phyloP scores from a whole-genome alignment of 768 basidiomycete species.

The Dioszegia hungarica region DNA sequence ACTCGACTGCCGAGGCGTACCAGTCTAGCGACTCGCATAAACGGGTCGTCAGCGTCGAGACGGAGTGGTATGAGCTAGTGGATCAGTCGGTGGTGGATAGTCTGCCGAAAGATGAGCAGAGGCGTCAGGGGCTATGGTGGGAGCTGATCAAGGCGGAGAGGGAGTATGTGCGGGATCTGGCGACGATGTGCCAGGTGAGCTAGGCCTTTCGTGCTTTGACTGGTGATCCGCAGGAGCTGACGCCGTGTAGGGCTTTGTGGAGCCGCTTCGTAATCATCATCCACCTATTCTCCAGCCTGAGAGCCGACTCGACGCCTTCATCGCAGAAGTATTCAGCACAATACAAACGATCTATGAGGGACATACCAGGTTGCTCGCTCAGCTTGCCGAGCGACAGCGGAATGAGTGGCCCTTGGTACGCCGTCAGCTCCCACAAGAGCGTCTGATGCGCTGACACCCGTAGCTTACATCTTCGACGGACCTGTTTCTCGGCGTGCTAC shows the following conservation, averaged over 20 bases:
- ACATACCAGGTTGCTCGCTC: constrained; percentile 23
- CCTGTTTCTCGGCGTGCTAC: constrained; percentile 26
- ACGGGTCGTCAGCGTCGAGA: constrained; percentile 10
- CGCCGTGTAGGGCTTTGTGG: constrained; percentile 36
- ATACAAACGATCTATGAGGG: constrained; percentile 24
- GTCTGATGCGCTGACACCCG: neutral
- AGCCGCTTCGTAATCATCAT: constrained; percentile 20
- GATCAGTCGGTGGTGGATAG: constrained; percentile 21
- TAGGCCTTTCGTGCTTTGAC: no score
- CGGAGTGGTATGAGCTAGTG: constrained; percentile 45
- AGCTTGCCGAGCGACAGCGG: constrained; percentile 35
- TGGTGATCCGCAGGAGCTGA: neutral
- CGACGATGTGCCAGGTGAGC: constrained; percentile 35
- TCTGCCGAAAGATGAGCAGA: constrained; percentile 26
- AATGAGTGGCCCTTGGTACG: constrained; percentile 40
- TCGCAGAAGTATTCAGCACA: constrained; percentile 40
- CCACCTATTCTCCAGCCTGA: constrained; percentile 33
- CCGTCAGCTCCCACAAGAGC: no score
- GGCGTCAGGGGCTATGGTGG: constrained; percentile 41
- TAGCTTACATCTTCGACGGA: constrained; percentile 37
- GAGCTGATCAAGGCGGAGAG: constrained; percentile 41
- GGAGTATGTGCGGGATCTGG: constrained; percentile 40
- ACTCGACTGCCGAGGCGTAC: neutral
- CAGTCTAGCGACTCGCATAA: neutral
- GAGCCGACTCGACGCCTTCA: constrained; percentile 28